phyloP scores from a whole-genome alignment of 202 grass and related monocot genomes.

The Panicum virgatum region DNA sequence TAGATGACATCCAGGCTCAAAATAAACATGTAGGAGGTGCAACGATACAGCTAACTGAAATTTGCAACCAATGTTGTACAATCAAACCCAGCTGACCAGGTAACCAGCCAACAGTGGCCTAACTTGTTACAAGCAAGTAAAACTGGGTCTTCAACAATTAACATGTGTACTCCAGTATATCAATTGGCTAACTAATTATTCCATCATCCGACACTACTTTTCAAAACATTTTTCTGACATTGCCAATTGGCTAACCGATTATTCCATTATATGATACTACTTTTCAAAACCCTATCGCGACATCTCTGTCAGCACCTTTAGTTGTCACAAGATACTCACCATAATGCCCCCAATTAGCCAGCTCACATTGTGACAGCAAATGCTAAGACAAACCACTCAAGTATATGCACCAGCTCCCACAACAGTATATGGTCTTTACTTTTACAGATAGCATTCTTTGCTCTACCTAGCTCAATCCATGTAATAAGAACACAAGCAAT shows the following conservation, averaged over 20 bases:
- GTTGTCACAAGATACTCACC: background rate
- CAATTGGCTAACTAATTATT: background rate
- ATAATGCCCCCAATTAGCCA: background rate
- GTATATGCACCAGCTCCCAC: background rate
- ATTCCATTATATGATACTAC: background rate
- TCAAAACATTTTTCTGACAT: no score
- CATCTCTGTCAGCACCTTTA: background rate
- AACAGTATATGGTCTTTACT: background rate
- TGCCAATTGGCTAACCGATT: background rate
- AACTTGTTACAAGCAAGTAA: background rate
- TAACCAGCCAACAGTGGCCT: background rate
- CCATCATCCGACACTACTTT: background rate
- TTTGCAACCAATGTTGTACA: background rate
- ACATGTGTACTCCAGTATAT: background rate
- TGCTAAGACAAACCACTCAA: background rate
- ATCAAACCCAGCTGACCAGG: background rate
- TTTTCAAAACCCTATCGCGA: background rate
- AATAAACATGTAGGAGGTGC: background rate
- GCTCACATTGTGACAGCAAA: background rate
- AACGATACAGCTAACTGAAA: background rate
- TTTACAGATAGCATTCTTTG: background rate
- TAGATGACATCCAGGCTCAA: background rate
- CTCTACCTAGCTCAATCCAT: background rate
- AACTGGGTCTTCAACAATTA: background rate
- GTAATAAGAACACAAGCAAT: background rate